Percentiles rank a stretch among this genome's conserved stretches.
Evolutionary conservation across 768 basidiomycete species (phyloP).

Genomic region (Xerocomellus amylosporus): DNA sequence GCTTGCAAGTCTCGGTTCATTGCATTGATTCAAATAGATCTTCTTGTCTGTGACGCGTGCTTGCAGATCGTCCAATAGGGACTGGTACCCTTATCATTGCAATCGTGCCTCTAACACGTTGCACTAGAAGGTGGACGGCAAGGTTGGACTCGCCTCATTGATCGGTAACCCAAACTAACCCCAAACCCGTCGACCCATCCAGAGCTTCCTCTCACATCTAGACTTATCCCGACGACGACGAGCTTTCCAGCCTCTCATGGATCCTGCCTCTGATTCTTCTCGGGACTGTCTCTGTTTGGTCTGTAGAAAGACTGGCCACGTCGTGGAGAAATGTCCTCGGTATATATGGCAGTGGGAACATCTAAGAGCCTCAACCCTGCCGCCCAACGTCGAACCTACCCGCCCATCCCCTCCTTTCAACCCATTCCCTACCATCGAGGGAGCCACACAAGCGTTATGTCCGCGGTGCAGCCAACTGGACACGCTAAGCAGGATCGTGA

Average conservation of each 20-base stretch:
- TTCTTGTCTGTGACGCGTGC: constrained; percentile 15
- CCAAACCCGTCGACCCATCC: not conserved
- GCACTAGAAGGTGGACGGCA: not conserved
- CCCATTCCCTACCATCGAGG: not conserved
- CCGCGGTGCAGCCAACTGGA: not conserved
- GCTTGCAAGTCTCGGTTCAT: constrained; percentile 6
- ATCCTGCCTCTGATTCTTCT: not conserved
- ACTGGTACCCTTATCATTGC: constrained; percentile 21
- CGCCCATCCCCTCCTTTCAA: not conserved
- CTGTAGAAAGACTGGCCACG: constrained; percentile 10
- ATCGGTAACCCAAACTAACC: not conserved
- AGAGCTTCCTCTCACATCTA: not conserved
- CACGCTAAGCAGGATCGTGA: not conserved
- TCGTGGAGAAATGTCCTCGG: not conserved
- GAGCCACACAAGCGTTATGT: not conserved
- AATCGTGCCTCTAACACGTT: not conserved
- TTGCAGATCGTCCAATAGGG: constrained; percentile 20
- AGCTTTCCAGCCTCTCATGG: not conserved
- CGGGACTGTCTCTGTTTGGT: constrained; percentile 9
- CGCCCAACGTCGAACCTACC: not conserved
- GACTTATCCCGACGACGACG: not conserved
- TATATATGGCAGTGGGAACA: not conserved
- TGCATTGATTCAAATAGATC: constrained; percentile 23
- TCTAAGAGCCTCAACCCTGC: not conserved
- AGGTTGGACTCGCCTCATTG: not conserved